Evolutionary conservation across 345 rosid species (phyloP), one percentile per base, ranked within the genome.

Genomic region (Xanthoceras sorbifolium): DNA sequence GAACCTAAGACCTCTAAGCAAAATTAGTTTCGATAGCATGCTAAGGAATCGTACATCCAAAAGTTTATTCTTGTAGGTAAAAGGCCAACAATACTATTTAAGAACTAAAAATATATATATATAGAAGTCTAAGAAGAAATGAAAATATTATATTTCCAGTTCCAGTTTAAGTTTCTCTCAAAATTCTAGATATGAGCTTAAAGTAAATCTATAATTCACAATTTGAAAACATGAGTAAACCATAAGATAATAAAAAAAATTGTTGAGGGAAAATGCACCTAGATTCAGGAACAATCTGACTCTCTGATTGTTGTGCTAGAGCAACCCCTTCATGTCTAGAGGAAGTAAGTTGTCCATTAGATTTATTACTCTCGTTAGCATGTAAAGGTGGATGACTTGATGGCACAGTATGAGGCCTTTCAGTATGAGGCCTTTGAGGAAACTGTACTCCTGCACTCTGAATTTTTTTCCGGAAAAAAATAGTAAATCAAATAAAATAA

Each of bases 391-490:
- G 86, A 54, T 75, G 81, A 55, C 72, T 78, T 76, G 90, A 73
- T 42, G 81, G 72, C 60, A 81, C 42, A 18, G 85, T 63, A 65
- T 9, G 77, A 40, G 89, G 76, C 73, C 94, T 85, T 75, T 87
- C 93, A 69, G 97, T 63, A 65, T 9, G 77, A 40, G 89, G 76
- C 73, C 94, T 85, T 75, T 87, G 94, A 69, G 97, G 87, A 85
- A 95, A 93, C 72, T 92, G 85, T 69, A 95, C 97, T 75, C 99
- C 99, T 26, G 94, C 89, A 63, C 82, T 76, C 98, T 95, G 90
- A 9, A 57, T 57, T 22, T 57, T 20, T 55, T n/a, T 55, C 0
- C 0, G 22, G 22, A n/a, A 69, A 34, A 48, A 36, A 22, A 82
- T 54, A 72, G 75, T 32, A 70, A 29, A 55, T 25, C 62, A 42